Percentiles rank a stretch among this genome's conserved stretches.
Evolutionary conservation across 129 eudicot genomes (phyloP).

Genomic region (Centella asiatica): DNA sequence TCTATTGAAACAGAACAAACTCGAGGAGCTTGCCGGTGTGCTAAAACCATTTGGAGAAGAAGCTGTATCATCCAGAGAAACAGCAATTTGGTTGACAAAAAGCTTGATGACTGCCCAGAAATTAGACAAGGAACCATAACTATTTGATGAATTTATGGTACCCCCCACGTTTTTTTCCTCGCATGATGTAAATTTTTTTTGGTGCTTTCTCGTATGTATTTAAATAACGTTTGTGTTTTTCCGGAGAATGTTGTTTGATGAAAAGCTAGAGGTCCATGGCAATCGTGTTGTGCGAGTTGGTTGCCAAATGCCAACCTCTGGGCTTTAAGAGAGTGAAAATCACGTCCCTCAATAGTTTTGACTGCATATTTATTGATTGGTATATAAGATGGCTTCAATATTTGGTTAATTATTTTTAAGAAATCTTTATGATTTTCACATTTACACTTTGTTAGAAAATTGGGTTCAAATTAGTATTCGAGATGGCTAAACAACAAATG

Average conservation of each 20-base stretch:
- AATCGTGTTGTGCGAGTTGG: constrained; percentile 17
- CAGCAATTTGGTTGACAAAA: constrained; percentile 95
- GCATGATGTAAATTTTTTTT: background rate
- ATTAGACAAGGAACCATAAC: constrained; percentile 31
- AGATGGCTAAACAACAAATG: too few relatives aligned
- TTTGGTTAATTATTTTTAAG: too few relatives aligned
- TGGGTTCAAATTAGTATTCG: too few relatives aligned
- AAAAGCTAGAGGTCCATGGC: constrained; percentile 18
- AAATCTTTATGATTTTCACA: too few relatives aligned
- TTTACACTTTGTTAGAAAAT: too few relatives aligned
- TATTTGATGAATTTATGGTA: background rate
- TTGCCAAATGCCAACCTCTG: constrained; percentile 16
- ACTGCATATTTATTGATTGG: too few relatives aligned
- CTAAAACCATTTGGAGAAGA: constrained; percentile 92
- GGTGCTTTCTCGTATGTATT: constrained; percentile 14
- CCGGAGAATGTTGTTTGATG: constrained; percentile 24
- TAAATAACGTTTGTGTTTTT: background rate
- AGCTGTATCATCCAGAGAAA: constrained; percentile 86
- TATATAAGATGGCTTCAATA: too few relatives aligned
- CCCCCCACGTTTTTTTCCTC: background rate
- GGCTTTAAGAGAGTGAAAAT: background rate
- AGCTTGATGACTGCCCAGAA: constrained; percentile 71
- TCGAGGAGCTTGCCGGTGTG: constrained; percentile 86
- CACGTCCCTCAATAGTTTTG: background rate
- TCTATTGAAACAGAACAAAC: constrained; percentile 65